These are phyloP conservation scores for Gossypium mustelinum DNA, from an alignment of 345 rosid species.

Conservation along the genomic window DNA sequence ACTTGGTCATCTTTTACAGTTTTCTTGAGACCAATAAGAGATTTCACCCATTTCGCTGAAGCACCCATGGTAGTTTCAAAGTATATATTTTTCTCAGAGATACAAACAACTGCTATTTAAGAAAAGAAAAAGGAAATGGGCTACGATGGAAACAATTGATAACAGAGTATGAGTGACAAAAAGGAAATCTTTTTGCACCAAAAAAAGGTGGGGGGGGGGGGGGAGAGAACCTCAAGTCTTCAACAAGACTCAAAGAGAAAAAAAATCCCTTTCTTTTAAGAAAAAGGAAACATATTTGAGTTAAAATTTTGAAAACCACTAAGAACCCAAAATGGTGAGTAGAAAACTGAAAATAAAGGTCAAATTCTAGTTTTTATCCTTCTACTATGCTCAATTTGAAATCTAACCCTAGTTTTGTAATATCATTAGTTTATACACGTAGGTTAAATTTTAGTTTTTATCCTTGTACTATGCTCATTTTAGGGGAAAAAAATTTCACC, in stretches of 20 bases:
- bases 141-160: too few relatives aligned
- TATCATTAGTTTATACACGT: too few relatives aligned
- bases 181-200: background rate
- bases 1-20: conserved; percentile 64
- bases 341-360: background rate
- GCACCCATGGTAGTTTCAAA: conserved; percentile 58
- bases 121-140: too few relatives aligned
- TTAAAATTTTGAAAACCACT: background rate
- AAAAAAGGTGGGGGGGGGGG: too few relatives aligned
- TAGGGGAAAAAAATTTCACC: too few relatives aligned
- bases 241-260: background rate
- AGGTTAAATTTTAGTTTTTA: too few relatives aligned
- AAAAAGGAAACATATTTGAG: background rate
- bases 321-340: background rate
- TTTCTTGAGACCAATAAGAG: conserved; percentile 70
- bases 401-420: too few relatives aligned
- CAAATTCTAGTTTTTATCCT: too few relatives aligned
- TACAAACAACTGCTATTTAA: background rate
- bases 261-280: background rate
- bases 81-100: background rate
- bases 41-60: conserved; percentile 91
- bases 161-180: background rate
- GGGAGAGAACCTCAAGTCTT: background rate
- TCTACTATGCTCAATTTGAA: too few relatives aligned
- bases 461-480: too few relatives aligned